Percentiles rank a stretch among this genome's conserved stretches.
Conservation (phyloP, 495 filamentous ascomycete species). For the Penicillium verhagenii region DNA sequence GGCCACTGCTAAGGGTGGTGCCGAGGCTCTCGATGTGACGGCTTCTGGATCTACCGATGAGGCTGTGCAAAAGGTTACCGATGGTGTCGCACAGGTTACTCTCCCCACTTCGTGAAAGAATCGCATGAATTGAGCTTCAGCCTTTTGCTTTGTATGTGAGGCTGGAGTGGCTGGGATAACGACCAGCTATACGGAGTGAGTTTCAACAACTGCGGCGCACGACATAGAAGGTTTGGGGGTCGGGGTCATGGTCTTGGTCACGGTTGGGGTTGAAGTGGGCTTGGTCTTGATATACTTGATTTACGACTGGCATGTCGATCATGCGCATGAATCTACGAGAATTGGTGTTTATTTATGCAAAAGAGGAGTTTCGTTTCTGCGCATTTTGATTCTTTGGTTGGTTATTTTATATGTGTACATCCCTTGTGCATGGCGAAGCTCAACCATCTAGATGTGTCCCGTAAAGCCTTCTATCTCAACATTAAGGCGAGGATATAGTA, state of each 20-base stretch:
- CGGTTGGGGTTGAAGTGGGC: conserved; percentile 8
- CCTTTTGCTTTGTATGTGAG: background rate
- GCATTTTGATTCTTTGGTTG: background rate
- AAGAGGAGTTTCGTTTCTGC: background rate
- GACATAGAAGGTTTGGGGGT: background rate
- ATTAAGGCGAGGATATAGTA: too few species aligned
- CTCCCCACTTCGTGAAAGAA: conserved; percentile 34
- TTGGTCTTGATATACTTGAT: conserved; percentile 14
- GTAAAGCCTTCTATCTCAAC: background rate
- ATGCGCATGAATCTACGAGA: conserved; percentile 7
- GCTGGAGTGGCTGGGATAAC: background rate
- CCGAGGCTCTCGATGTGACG: conserved; percentile 21
- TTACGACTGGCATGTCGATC: conserved; percentile 9
- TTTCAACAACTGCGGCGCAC: conserved; percentile 6
- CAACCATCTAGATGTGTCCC: too few species aligned
- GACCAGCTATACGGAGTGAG: background rate
- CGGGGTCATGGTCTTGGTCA: conserved; percentile 4
- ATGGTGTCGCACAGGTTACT: conserved; percentile 43
- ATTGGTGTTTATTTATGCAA: background rate
- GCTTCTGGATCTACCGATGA: conserved; percentile 27
- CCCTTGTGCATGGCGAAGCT: background rate
- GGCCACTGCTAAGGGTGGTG: conserved; percentile 37
- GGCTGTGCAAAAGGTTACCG: conserved; percentile 39
- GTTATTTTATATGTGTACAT: background rate
- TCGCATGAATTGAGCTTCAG: background rate